Conservation (phyloP, 2,329 filamentous ascomycete genomes). For the Verticillium albo-atrum region DNA sequence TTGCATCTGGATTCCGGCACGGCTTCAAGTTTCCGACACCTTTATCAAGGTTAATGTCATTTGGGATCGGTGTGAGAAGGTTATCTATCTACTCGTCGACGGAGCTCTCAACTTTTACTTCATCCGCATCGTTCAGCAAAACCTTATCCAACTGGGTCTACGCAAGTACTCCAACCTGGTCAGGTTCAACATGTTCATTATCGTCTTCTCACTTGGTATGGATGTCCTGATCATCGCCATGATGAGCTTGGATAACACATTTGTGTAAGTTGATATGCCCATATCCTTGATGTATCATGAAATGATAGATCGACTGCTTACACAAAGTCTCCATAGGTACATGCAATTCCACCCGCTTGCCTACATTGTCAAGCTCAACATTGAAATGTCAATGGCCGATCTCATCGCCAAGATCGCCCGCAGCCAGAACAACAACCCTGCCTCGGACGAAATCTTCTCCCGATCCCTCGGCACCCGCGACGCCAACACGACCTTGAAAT, state of each 20-base stretch:
- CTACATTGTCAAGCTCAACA: conserved; percentile 49
- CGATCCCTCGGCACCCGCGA: not conserved
- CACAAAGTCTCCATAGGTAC: not conserved
- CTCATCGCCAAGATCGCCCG: conserved; percentile 33
- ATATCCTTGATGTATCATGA: not conserved
- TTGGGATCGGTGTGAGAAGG: conserved; percentile 47
- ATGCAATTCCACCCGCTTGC: conserved; percentile 41
- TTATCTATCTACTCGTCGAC: conserved; percentile 41
- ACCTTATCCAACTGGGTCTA: conserved; percentile 41
- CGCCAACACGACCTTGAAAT: not conserved
- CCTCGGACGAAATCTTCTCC: not conserved
- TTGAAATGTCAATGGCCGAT: conserved; percentile 50
- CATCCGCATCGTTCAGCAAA: conserved; percentile 34
- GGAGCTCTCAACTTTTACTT: conserved; percentile 43
- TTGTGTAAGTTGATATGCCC: conserved; percentile 13
- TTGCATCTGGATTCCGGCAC: conserved; percentile 45
- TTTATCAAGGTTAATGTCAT: conserved; percentile 39
- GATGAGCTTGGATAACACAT: not conserved
- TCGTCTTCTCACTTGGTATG: conserved; percentile 18
- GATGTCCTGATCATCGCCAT: conserved; percentile 12
- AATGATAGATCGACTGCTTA: not conserved
- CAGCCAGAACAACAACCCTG: not conserved
- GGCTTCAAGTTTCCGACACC: conserved; percentile 31
- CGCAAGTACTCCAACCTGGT: conserved; percentile 44
- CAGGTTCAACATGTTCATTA: conserved; percentile 21